A percentile compares a stretch with the other conserved stretches of the same genome.
phyloP scores from a whole-genome alignment of 345 rosid genomes.

The Camelina neglecta region DNA sequence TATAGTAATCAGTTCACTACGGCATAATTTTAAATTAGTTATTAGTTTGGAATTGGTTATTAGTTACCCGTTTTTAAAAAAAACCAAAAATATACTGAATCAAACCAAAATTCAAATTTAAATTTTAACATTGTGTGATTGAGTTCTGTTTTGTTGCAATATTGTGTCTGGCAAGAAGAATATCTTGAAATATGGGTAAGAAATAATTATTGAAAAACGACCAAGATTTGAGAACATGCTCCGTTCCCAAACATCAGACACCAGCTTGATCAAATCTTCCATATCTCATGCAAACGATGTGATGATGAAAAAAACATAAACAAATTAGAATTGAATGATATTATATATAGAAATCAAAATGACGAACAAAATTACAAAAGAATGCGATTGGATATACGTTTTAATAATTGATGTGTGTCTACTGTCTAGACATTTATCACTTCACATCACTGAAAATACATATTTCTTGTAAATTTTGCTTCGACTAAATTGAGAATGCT shows the following conservation, averaged over 20 bases:
- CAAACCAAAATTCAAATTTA: background rate
- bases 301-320: background rate
- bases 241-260: slow-evolving; percentile 34
- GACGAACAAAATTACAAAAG: background rate
- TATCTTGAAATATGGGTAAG: slow-evolving; percentile 26
- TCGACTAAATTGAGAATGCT: background rate
- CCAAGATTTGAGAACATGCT: slow-evolving; percentile 43
- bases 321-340: background rate
- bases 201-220: slow-evolving; percentile 24
- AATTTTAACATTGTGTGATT: background rate
- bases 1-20: too few relatives aligned
- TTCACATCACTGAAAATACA: background rate
- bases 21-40: too few relatives aligned
- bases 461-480: background rate
- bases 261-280: slow-evolving; percentile 1
- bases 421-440: too few relatives aligned
- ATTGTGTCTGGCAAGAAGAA: slow-evolving; percentile 10
- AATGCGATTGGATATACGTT: background rate
- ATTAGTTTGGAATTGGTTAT: too few relatives aligned
- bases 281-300: slow-evolving; percentile 3
- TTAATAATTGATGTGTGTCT: too few relatives aligned
- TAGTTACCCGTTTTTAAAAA: too few relatives aligned
- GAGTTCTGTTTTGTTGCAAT: background rate
- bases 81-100: too few relatives aligned
- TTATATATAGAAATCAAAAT: background rate